These are phyloP conservation scores for Arthrobotrys musiformis DNA, from an alignment of 2,329 filamentous ascomycete species.

Conservation along the genomic window DNA sequence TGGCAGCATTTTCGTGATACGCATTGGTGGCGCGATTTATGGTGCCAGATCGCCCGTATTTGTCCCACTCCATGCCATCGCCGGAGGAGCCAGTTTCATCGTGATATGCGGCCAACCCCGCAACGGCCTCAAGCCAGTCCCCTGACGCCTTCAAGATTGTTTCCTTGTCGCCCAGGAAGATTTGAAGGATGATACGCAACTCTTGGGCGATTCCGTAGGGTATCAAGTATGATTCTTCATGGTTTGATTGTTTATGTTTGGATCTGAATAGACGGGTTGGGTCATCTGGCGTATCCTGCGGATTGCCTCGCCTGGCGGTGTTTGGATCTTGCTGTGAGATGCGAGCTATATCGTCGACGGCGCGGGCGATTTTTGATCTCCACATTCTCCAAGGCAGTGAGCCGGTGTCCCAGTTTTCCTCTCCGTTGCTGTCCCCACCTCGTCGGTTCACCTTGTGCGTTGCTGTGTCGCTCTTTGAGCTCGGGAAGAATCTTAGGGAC, in stretches of 20 bases:
- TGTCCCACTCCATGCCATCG: constrained; percentile 53
- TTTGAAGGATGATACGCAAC: constrained; percentile 41
- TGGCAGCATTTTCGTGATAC: constrained; percentile 41
- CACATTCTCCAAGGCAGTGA: constrained; percentile 54
- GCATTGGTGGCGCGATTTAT: constrained; percentile 30
- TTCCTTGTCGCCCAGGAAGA: constrained; percentile 50
- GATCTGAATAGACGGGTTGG: constrained; percentile 29
- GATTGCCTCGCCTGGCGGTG: background rate
- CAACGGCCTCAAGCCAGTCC: constrained; percentile 39
- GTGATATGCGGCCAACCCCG: constrained; percentile 40
- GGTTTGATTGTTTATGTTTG: background rate
- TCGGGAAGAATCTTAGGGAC: constrained; percentile 30
- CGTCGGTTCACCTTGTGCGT: background rate
- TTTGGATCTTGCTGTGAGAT: constrained; percentile 42
- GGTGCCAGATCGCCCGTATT: constrained; percentile 14
- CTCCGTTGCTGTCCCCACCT: background rate
- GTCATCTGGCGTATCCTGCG: constrained; percentile 13
- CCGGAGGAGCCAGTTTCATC: constrained; percentile 52
- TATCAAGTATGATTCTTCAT: constrained; percentile 30
- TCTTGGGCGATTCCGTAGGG: constrained; percentile 42
- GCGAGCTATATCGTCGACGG: constrained; percentile 46
- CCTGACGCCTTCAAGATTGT: constrained; percentile 45
- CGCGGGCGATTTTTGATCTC: constrained; percentile 47
- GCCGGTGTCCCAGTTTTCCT: constrained; percentile 47
- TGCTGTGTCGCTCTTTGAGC: constrained; percentile 22